Percentiles rank a stretch among this genome's conserved stretches.
These are phyloP conservation scores for Cladosporium sp. DNA, from an alignment of 2,329 filamentous ascomycete genomes.

Conservation along the genomic window DNA sequence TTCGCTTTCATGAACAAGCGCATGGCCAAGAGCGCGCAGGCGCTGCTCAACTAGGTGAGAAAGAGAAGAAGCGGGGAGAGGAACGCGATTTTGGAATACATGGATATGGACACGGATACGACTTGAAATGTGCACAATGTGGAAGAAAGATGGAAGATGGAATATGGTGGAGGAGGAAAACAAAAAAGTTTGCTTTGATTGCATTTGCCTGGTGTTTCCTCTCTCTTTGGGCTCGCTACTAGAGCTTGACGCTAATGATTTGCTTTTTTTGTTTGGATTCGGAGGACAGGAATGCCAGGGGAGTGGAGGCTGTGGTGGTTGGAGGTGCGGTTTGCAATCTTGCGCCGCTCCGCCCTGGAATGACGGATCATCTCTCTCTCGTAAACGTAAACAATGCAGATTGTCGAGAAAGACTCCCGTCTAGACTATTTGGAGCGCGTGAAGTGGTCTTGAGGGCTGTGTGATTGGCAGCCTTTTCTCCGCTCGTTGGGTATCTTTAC, in stretches of 20 bases:
- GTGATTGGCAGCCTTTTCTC: too few species aligned
- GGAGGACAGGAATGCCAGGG: not conserved
- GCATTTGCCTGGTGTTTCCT: not conserved
- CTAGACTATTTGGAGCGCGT: too few species aligned
- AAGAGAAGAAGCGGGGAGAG: not conserved
- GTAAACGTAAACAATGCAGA: too few species aligned
- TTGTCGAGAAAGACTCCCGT: too few species aligned
- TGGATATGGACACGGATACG: not conserved
- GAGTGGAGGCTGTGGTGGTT: not conserved
- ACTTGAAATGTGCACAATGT: not conserved
- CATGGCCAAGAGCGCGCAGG: constrained; percentile 27
- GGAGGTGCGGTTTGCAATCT: too few species aligned
- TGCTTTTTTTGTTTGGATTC: not conserved
- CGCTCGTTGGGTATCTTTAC: too few species aligned
- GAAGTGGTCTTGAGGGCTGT: too few species aligned
- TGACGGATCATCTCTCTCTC: too few species aligned
- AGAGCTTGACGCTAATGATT: not conserved
- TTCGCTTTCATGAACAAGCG: constrained; percentile 71
- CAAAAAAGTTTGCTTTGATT: not conserved
- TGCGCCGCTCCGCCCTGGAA: too few species aligned
- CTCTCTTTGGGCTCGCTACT: not conserved
- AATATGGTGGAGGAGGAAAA: not conserved
- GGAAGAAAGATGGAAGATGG: not conserved
- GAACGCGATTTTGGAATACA: not conserved
- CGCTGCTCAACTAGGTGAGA: constrained; percentile 7